Evolutionary conservation across 257 asterid species (phyloP).

Genomic region (Verbascum thapsus): DNA sequence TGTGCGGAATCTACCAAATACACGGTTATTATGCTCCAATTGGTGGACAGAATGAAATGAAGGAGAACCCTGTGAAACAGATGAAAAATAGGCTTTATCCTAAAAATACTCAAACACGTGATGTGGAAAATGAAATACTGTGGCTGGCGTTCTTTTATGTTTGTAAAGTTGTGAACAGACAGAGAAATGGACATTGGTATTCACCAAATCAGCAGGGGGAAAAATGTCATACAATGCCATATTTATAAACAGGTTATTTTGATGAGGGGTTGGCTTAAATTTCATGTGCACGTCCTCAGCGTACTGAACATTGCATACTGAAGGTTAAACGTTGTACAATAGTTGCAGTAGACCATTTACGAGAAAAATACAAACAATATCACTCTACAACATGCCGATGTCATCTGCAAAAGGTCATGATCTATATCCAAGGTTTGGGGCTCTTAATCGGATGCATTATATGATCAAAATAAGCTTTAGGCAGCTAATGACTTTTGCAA

Average conservation of each 20-base stretch:
- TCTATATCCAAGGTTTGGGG: slow-evolving; percentile 14
- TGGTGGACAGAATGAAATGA: slow-evolving; percentile 50
- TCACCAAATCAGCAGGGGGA: slow-evolving; percentile 10
- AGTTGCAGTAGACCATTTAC: slow-evolving; percentile 1
- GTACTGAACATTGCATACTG: slow-evolving; percentile 10
- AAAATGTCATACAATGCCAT: slow-evolving; percentile 3
- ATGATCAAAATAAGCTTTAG: slow-evolving; percentile 17
- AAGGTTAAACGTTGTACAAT: too few relatives aligned
- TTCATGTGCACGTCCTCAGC: slow-evolving; percentile 14
- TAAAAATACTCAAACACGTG: slow-evolving; percentile 12
- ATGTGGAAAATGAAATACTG: neutral
- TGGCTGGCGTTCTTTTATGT: neutral
- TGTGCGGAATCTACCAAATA: slow-evolving; percentile 87
- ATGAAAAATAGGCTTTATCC: slow-evolving; percentile 28
- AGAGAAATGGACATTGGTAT: slow-evolving; percentile 15
- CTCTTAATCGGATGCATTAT: slow-evolving; percentile 5
- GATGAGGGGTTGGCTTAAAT: too few relatives aligned
- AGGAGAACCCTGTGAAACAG: slow-evolving; percentile 69
- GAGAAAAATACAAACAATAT: slow-evolving; percentile 5
- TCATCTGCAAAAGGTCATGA: slow-evolving; percentile 1
- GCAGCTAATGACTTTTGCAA: neutral
- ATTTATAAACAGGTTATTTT: too few relatives aligned
- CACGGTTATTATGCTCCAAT: slow-evolving; percentile 65
- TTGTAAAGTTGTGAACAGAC: slow-evolving; percentile 20
- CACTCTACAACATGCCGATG: slow-evolving; percentile 18